Conservation (phyloP, 139 green algal genomes). For the Coccomyxa sp. region DNA sequence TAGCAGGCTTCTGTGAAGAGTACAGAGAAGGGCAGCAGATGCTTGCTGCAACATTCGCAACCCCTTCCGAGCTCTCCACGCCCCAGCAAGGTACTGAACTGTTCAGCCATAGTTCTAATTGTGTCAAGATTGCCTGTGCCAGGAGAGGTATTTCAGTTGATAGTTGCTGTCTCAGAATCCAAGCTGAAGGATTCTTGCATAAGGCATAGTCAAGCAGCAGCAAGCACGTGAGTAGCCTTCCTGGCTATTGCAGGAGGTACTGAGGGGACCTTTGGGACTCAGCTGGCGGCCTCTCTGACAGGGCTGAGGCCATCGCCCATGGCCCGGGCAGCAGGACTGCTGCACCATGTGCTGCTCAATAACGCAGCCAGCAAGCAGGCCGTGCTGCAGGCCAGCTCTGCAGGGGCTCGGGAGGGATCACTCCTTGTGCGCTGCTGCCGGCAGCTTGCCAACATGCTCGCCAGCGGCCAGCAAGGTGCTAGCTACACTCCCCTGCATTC, state of each 20-base stretch:
- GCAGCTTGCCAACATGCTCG: not conserved
- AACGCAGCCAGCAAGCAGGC: constrained; percentile 12
- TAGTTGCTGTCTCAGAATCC: not conserved
- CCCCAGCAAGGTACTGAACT: too few relatives aligned
- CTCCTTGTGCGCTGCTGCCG: constrained; percentile 24
- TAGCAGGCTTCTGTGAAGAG: constrained; percentile 36
- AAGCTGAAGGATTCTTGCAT: not conserved
- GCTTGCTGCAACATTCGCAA: constrained; percentile 22
- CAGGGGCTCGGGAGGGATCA: too few relatives aligned
- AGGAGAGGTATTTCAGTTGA: too few relatives aligned
- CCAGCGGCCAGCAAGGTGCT: not conserved
- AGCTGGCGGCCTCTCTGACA: constrained; percentile 30
- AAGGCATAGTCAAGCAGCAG: not conserved
- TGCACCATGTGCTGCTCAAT: constrained; percentile 38
- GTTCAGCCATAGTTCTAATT: too few relatives aligned
- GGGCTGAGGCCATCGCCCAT: not conserved
- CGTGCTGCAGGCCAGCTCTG: not conserved
- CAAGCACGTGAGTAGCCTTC: too few relatives aligned
- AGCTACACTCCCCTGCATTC: not conserved
- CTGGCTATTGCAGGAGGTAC: not conserved
- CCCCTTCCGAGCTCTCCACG: not conserved
- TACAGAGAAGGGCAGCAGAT: constrained; percentile 38
- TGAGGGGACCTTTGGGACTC: constrained; percentile 30
- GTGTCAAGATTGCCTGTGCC: not conserved
- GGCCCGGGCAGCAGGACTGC: constrained; percentile 28